Evolutionary conservation across 1,284 basidiomycete species (phyloP).

Genomic region (Phylloboletellus chloephorus): DNA sequence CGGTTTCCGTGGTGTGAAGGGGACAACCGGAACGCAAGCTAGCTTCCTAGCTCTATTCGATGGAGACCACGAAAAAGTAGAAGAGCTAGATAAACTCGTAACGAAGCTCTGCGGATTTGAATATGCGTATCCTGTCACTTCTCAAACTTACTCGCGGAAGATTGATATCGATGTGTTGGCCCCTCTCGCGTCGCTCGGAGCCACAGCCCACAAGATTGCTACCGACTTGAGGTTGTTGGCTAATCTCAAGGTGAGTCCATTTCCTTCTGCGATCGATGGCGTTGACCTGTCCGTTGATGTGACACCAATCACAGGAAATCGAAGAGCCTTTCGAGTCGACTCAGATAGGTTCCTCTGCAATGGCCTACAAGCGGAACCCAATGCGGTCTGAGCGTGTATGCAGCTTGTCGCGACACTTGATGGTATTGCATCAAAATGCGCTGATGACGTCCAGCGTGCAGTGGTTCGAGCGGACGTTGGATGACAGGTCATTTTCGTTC

Average conservation of each 20-base stretch:
- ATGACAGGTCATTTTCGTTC: constrained; percentile 64
- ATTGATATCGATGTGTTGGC: constrained; percentile 93
- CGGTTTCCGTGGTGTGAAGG: constrained; percentile 98
- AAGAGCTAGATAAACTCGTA: constrained; percentile 84
- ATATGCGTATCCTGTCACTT: constrained; percentile 96
- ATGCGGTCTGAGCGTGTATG: constrained; percentile 99
- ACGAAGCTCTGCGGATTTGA: constrained; percentile 89
- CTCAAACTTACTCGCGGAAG: constrained; percentile 98
- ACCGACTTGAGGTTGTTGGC: constrained; percentile 92
- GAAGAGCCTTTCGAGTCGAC: constrained; percentile 99
- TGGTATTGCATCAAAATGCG: constrained; percentile 91
- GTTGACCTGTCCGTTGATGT: constrained; percentile 10
- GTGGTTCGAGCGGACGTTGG: constrained; percentile 95
- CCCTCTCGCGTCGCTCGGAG: constrained; percentile 86
- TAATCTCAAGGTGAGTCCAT: constrained; percentile 70
- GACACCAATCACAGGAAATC: constrained; percentile 59
- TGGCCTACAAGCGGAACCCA: constrained; percentile 99
- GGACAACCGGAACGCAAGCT: constrained; percentile 97
- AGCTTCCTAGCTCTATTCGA: constrained; percentile 94
- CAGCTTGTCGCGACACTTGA: constrained; percentile 87
- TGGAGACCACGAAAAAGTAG: constrained; percentile 93
- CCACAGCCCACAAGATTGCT: constrained; percentile 96
- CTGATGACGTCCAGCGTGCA: constrained; percentile 89
- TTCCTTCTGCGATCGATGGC: background rate
- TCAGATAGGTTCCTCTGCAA: constrained; percentile 97